Evolutionary conservation across 495 filamentous ascomycete species (phyloP), one percentile per base, ranked within the genome.

Genomic region (Xylaria acuta): DNA sequence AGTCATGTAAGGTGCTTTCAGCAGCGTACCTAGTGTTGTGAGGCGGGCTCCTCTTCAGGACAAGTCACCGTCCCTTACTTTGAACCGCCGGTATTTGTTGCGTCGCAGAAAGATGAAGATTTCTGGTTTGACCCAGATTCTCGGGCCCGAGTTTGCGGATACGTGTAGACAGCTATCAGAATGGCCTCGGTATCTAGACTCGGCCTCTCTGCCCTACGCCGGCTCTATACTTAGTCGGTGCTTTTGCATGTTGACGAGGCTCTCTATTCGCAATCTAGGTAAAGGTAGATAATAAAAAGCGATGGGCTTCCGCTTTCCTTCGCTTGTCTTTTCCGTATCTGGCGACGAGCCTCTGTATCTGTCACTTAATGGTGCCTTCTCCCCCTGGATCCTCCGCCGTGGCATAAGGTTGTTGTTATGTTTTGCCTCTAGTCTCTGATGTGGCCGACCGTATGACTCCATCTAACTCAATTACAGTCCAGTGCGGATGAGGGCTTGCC

Each of bases 251-350:
- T 77, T 75, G 68, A 71, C 68, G 69, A 75, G 72, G 65, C 65
- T 73, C 49, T 73, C 49, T 76, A 72, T 73, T 71, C 75, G 70
- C 64, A 70, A 16, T 74, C 70, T 38, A 72, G 38, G 64, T 66
- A 67, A 73, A 56, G 41, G 53, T 54, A 62, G 66, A 71, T 70
- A 41, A 71, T 51, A 43, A 54, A 71, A n/a, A 32, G 12, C 18
- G 47, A 68, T 64, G 69, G 74, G 43, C 75, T 70, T 71, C 77
- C 74, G 70, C 47, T 73, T 78, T 72, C 67, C 66, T 74, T 79
- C 77, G 77, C 77, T 76, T 79, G 74, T 71, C 59, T 75, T 76
- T 79, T 74, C 77, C 77, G 60, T 36, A 76, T 78, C 70, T 60
- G 76, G 77, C 66, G 59, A 27, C 64, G 64, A 71, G 40, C 64